Base-by-base conservation (phyloP, 805 yeast species). In the Kodamaea jinghongensis region DNA sequence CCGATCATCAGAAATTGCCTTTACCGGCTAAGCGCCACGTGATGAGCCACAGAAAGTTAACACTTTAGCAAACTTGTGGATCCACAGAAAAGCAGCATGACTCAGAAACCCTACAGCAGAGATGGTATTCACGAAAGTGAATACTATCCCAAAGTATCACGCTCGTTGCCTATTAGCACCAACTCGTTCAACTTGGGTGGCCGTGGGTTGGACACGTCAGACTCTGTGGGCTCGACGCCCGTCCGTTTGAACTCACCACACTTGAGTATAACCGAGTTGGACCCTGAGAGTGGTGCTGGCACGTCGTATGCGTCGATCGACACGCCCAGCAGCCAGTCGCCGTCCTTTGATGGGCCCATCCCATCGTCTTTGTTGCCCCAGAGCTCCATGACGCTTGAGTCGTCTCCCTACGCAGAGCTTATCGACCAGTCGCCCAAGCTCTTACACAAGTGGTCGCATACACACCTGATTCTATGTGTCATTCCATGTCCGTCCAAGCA, bases 391-490 rank as follows among this genome's bases (percentile, higher is more conserved):
- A 29, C 39, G 8, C 35, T 20, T 27, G 36, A 31, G 22, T 22
- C 45, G 10, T 33, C 42, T 14, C 34, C 42, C n/a, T 32, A 16
- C 13, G 33, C 22, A 2, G 13, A 20, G 2, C 30, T 27, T 6
- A 20, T 20, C 5, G 27, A 20, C 17, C 22, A 17, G 6, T 20
- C 28, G 28, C 48, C 50, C 26, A 41, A 37, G 28, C 43, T 45
- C 22, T 28, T 45, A 27, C 96, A 91, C 58, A 71, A 76, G 52
- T 91, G 98, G 98, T 73, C 76, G 17, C 81, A 79, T 46, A 63
- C 73, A 2, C 80, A 78, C 49, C 82, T 95, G 1, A 81, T 90
- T 12, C 72, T 93, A 6, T 83, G 95, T 35, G 76, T 80, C 3
- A 74, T 77, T 6, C 73, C 84, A 6, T 79, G 84, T 15, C 84